Conservation (phyloP, 2,329 filamentous ascomycete genomes). For the Orbilia oligospora region DNA sequence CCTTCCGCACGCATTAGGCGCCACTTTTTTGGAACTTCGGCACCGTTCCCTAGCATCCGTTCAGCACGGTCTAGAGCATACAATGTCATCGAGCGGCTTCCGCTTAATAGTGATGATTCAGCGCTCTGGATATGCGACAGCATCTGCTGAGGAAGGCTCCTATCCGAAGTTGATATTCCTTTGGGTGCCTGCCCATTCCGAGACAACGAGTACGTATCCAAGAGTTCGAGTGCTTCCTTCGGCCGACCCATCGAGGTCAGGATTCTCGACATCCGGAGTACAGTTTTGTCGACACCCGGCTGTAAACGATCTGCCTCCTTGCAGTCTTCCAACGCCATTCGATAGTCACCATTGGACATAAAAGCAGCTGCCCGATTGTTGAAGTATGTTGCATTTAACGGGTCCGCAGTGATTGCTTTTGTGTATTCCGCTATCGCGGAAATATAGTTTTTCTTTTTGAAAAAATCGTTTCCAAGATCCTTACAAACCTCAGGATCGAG, state of each 20-base stretch:
- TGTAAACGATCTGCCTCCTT: constrained; percentile 85
- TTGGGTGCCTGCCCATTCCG: constrained; percentile 5
- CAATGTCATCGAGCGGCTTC: constrained; percentile 88
- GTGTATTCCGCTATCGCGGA: constrained; percentile 93
- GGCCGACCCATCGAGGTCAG: constrained; percentile 89
- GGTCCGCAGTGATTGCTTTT: constrained; percentile 91
- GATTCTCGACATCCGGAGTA: constrained; percentile 88
- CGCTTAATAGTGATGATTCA: constrained; percentile 80
- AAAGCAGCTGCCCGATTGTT: constrained; percentile 95
- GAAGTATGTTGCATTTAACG: constrained; percentile 87
- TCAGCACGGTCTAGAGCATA: constrained; percentile 93
- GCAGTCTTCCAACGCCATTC: constrained; percentile 93
- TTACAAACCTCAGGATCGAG: constrained; percentile 94
- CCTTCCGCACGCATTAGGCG: constrained; percentile 92
- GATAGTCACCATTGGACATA: constrained; percentile 63
- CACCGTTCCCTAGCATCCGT: constrained; percentile 80
- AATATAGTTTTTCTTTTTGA: constrained; percentile 91
- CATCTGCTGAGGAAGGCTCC: constrained; percentile 86
- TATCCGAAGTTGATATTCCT: constrained; percentile 71
- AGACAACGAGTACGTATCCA: constrained; percentile 19
- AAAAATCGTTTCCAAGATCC: constrained; percentile 92
- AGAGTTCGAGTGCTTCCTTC: constrained; percentile 83
- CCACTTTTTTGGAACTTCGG: constrained; percentile 90
- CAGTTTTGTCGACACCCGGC: constrained; percentile 86
- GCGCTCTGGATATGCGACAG: constrained; percentile 83